phyloP scores from a whole-genome alignment of 2,329 filamentous ascomycete species.

The Aspergillus felis region DNA sequence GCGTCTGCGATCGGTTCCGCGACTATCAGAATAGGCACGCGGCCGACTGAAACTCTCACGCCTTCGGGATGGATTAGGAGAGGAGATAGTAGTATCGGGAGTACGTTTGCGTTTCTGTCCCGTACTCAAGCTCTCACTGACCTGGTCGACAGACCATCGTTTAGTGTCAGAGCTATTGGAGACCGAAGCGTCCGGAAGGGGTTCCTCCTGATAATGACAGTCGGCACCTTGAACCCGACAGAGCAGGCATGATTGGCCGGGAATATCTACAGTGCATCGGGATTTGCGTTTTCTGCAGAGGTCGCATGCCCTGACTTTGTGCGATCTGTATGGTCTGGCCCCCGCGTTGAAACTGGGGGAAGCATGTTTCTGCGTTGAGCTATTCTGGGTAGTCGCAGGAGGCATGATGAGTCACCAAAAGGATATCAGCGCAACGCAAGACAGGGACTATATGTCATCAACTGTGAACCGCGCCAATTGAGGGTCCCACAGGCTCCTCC shows the following conservation, averaged over 20 bases:
- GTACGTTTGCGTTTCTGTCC: constrained; percentile 37
- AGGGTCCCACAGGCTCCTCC: background rate
- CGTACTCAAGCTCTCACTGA: constrained; percentile 18
- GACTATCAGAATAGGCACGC: constrained; percentile 24
- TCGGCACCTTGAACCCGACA: constrained; percentile 57
- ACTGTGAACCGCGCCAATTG: background rate
- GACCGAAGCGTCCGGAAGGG: constrained; percentile 21
- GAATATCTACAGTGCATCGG: constrained; percentile 56
- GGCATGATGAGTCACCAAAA: constrained; percentile 27
- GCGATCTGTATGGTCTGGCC: constrained; percentile 57
- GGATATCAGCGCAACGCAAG: background rate
- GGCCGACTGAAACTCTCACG: constrained; percentile 18
- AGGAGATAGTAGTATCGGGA: constrained; percentile 23
- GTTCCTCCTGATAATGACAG: constrained; percentile 51
- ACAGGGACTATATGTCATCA: background rate
- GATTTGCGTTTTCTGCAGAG: constrained; percentile 60
- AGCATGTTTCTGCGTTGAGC: constrained; percentile 29
- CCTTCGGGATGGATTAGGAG: constrained; percentile 17
- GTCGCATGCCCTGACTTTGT: constrained; percentile 58
- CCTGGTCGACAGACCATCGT: constrained; percentile 25
- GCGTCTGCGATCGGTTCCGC: constrained; percentile 29
- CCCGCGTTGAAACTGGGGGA: constrained; percentile 39
- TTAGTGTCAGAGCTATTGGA: constrained; percentile 24
- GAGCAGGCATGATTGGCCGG: constrained; percentile 52
- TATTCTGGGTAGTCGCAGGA: constrained; percentile 26